A percentile compares a stretch with the other conserved stretches of the same genome.
Conservation (phyloP, 192 early-diverging fungal genomes). For the Backusella sp. region DNA sequence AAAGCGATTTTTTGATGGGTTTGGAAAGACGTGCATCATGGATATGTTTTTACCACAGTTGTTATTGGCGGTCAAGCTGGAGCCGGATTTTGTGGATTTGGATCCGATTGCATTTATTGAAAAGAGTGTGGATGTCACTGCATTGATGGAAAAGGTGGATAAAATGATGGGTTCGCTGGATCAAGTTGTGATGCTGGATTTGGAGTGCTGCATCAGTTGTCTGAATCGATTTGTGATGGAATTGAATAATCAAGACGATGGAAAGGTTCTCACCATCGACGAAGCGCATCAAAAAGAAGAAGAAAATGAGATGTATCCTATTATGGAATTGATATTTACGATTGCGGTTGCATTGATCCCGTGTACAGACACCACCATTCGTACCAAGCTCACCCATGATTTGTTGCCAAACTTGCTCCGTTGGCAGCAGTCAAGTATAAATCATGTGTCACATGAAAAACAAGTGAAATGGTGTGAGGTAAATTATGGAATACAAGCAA, state of each 20-base stretch:
- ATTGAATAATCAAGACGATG: neutral
- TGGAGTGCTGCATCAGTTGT: constrained; percentile 34
- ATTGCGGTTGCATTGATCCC: constrained; percentile 29
- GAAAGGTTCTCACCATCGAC: neutral
- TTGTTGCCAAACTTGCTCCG: constrained; percentile 25
- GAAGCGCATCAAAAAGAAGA: neutral
- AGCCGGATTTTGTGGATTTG: constrained; percentile 36
- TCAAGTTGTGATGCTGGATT: constrained; percentile 15
- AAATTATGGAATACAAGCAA: neutral
- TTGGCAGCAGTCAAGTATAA: constrained; percentile 14
- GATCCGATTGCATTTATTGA: constrained; percentile 23
- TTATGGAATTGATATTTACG: constrained; percentile 24
- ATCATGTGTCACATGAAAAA: neutral
- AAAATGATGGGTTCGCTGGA: neutral
- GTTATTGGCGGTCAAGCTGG: constrained; percentile 18
- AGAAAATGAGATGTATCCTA: neutral
- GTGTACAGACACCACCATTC: constrained; percentile 29
- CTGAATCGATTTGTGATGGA: constrained; percentile 20
- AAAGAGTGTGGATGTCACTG: neutral
- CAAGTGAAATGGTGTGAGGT: constrained; percentile 24
- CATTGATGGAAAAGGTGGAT: neutral
- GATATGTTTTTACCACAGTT: constrained; percentile 21
- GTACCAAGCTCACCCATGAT: constrained; percentile 26
- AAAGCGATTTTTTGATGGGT: constrained; percentile 1
- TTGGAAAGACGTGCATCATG: neutral